A percentile compares a stretch with the other conserved stretches of the same genome.
Evolutionary conservation across 2,329 filamentous ascomycete genomes (phyloP).

Genomic region (Aspergillus fructus): DNA sequence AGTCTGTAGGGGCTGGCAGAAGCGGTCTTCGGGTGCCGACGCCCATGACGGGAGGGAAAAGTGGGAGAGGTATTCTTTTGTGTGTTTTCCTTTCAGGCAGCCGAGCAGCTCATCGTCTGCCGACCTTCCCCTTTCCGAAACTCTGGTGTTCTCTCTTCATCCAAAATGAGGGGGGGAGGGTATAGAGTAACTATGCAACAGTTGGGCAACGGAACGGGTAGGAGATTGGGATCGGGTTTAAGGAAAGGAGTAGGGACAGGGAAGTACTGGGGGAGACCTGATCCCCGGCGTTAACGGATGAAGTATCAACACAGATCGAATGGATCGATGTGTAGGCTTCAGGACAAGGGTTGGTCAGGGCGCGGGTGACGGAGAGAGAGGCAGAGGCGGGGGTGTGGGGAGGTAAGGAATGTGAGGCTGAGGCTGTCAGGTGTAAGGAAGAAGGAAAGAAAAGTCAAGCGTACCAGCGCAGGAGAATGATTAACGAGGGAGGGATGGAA

Average conservation of each 20-base stretch:
- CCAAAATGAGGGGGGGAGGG: constrained; percentile 1
- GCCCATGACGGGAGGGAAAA: constrained; percentile 43
- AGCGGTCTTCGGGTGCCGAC: constrained; percentile 49
- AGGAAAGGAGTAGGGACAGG: constrained; percentile 11
- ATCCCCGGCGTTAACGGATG: constrained; percentile 19
- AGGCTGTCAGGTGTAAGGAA: constrained; percentile 13
- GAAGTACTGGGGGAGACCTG: constrained; percentile 10
- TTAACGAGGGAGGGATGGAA: constrained; percentile 5
- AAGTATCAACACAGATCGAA: constrained; percentile 22
- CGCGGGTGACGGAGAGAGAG: constrained; percentile 11
- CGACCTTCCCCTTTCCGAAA: constrained; percentile 6
- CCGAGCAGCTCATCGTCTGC: constrained; percentile 38
- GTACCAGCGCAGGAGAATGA: constrained; percentile 18
- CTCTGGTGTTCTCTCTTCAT: constrained; percentile 6
- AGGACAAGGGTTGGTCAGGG: constrained; percentile 8
- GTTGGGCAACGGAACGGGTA: constrained; percentile 10
- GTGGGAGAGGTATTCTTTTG: constrained; percentile 10
- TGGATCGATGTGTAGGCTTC: constrained; percentile 18
- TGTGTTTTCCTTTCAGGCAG: constrained; percentile 22
- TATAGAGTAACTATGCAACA: not conserved
- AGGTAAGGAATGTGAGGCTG: constrained; percentile 10
- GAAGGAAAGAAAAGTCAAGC: constrained; percentile 16
- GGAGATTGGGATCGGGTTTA: not conserved
- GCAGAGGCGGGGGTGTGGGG: constrained; percentile 17
- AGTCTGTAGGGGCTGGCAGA: constrained; percentile 52